These are phyloP conservation scores for Leucogyrophana mollusca DNA, from an alignment of 768 basidiomycete genomes.

Conservation along the genomic window DNA sequence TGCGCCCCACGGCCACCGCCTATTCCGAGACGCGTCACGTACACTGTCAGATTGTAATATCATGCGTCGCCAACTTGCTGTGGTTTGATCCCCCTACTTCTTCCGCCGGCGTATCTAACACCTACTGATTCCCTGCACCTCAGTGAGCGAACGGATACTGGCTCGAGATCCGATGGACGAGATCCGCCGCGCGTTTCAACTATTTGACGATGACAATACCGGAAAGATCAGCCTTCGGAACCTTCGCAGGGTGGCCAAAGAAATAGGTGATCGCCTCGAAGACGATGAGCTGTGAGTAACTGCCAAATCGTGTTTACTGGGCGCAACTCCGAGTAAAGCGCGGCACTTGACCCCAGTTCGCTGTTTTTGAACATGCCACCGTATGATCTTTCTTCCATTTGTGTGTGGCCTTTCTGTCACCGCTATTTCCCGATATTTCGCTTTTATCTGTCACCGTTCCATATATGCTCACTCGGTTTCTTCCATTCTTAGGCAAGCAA, in stretches of 20 bases:
- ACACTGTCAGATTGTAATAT: background rate
- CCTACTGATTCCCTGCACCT: constrained; percentile 18
- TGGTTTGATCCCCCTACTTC: constrained; percentile 3
- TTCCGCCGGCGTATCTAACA: background rate
- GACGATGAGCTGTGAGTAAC: constrained; percentile 91
- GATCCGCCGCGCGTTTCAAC: constrained; percentile 90
- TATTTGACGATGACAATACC: constrained; percentile 95
- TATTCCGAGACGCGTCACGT: too few relatives aligned
- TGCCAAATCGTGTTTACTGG: constrained; percentile 13
- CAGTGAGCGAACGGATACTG: constrained; percentile 94
- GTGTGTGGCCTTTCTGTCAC: constrained; percentile 20
- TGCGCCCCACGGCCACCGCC: background rate
- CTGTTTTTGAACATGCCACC: constrained; percentile 25
- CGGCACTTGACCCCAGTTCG: constrained; percentile 27
- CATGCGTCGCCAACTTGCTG: background rate
- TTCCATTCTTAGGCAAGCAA: constrained; percentile 77
- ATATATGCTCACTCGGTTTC: constrained; percentile 30
- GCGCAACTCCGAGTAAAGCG: constrained; percentile 12
- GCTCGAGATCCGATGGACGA: constrained; percentile 96
- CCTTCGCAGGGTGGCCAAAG: constrained; percentile 90
- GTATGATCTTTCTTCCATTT: constrained; percentile 15
- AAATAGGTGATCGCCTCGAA: constrained; percentile 92
- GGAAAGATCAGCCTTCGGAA: constrained; percentile 93
- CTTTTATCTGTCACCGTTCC: constrained; percentile 14
- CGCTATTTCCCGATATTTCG: constrained; percentile 19